A percentile compares a stretch with the other conserved stretches of the same genome.
These are phyloP conservation scores for Scheffersomyces lignicola DNA, from an alignment of 1,139 yeast species.

Conservation along the genomic window DNA sequence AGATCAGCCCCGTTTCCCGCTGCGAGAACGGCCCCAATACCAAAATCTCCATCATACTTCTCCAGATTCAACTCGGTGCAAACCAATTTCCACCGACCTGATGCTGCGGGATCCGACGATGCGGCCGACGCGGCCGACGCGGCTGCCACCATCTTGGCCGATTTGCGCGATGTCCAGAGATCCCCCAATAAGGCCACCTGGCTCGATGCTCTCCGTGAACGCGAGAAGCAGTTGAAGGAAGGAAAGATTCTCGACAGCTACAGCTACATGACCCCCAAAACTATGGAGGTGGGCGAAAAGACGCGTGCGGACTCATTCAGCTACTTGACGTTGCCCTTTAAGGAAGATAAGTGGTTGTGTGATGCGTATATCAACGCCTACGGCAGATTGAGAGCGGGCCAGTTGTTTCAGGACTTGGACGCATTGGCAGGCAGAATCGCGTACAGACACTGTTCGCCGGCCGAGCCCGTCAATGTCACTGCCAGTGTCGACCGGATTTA, in stretches of 20 bases:
- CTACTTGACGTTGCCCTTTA: constrained; percentile 74
- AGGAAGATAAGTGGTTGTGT: constrained; percentile 77
- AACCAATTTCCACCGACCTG: constrained; percentile 37
- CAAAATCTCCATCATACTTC: neutral
- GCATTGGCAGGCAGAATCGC: constrained; percentile 89
- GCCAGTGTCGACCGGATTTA: constrained; percentile 92
- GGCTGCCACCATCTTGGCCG: constrained; percentile 62
- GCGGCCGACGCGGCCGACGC: constrained; percentile 70
- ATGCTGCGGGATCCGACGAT: constrained; percentile 36
- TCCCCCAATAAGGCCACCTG: constrained; percentile 68
- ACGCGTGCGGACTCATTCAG: constrained; percentile 77
- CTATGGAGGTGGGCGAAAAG: constrained; percentile 69
- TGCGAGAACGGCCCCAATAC: neutral
- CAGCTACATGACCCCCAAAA: constrained; percentile 70
- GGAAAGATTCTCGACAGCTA: constrained; percentile 72
- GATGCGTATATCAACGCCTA: constrained; percentile 87
- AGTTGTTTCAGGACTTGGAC: constrained; percentile 86
- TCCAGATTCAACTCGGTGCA: constrained; percentile 9
- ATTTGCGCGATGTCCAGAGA: constrained; percentile 35
- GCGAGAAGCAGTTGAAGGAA: constrained; percentile 65
- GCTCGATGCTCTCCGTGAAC: constrained; percentile 79
- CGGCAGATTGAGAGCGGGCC: constrained; percentile 88
- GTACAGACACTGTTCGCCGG: constrained; percentile 83
- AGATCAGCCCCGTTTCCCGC: constrained; percentile 3
- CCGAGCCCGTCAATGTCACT: constrained; percentile 90